Base-by-base conservation (phyloP, 1,284 basidiomycete species). In the Ganoderma lucidum region DNA sequence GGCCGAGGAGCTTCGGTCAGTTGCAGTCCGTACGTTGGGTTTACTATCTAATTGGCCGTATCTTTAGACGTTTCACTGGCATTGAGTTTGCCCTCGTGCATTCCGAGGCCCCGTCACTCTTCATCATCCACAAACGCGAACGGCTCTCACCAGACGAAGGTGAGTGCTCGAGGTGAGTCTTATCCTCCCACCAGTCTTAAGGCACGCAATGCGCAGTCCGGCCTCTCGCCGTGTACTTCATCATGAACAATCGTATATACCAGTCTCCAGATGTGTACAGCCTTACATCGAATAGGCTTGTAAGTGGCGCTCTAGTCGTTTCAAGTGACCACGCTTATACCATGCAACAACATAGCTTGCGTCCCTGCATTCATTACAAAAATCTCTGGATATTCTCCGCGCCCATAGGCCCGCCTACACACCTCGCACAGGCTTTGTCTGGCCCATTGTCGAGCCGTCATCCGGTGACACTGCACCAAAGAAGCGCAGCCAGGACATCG, bases 61-160 rank as follows among this genome's bases (percentile, higher is more conserved):
- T 63, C 51, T 59, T 61, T 74, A 96, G 93, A 80, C 91, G 92
- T 30, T 94, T 96, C 80, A 90, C 87, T 59, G 94, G 94, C 62
- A 84, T 94, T 70, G 94, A 96, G 78, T 96, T 95, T 75, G 91
- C 91, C 12, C 83, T 96, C 62, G 92, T 93, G 3, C 90, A 94
- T 76, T 86, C 92, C 3, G 83, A 90, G 66, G 89, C 94, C 9
- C 94, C 95, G 0, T 86, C 89, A 17, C 83, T 95, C 62, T 96
- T 96, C 80, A 86, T 96, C 72, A 93, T 96, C 61, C 94, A 96
- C 78, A 96, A 96, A 80, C 87, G 93, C 73, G 90, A 95, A 73
- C 86, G 95, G 55, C 74, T 93, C 62, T 93, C 92, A 10, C 92
- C 92, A 2, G 90, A 93, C 41, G 89, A 95, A 87, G 91, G 94